Evolutionary conservation across 2,329 filamentous ascomycete species (phyloP).

Genomic region (Pezicula radicicola): DNA sequence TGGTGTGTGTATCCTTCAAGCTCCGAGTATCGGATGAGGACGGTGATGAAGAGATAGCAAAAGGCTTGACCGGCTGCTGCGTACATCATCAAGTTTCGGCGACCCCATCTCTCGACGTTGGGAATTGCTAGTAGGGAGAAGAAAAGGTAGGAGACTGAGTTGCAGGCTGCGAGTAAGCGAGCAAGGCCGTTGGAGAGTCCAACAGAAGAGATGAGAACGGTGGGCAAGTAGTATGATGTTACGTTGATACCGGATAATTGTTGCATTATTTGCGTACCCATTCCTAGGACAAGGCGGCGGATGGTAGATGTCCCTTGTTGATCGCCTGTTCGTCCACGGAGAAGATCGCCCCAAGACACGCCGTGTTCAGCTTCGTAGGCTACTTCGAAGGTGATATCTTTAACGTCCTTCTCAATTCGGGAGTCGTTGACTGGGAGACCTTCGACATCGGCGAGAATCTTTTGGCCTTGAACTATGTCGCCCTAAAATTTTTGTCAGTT

Average conservation of each 20-base stretch:
- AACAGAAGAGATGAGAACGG: slow-evolving; percentile 44
- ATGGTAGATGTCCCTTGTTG: slow-evolving; percentile 41
- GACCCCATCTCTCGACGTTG: slow-evolving; percentile 47
- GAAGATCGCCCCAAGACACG: neutral
- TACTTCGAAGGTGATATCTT: neutral
- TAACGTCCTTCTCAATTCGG: neutral
- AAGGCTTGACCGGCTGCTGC: slow-evolving; percentile 31
- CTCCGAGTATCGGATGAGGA: slow-evolving; percentile 5
- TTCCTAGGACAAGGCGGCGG: slow-evolving; percentile 37
- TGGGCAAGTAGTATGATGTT: slow-evolving; percentile 38
- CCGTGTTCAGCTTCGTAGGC: neutral
- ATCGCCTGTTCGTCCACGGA: slow-evolving; percentile 31
- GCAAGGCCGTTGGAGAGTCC: slow-evolving; percentile 33
- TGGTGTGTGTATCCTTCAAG: slow-evolving; percentile 5
- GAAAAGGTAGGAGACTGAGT: slow-evolving; percentile 36
- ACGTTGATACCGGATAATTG: slow-evolving; percentile 33
- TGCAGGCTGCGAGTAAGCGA: slow-evolving; percentile 41
- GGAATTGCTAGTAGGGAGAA: slow-evolving; percentile 29
- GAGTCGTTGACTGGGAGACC: slow-evolving; percentile 45
- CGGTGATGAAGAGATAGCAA: slow-evolving; percentile 24
- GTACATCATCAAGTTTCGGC: slow-evolving; percentile 57
- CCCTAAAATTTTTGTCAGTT: no score
- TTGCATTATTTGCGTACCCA: slow-evolving; percentile 43
- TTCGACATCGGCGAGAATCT: slow-evolving; percentile 31
- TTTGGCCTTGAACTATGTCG: no score